Base-by-base conservation (phyloP, 805 yeast genomes). In the Starmerella vaccinii region DNA sequence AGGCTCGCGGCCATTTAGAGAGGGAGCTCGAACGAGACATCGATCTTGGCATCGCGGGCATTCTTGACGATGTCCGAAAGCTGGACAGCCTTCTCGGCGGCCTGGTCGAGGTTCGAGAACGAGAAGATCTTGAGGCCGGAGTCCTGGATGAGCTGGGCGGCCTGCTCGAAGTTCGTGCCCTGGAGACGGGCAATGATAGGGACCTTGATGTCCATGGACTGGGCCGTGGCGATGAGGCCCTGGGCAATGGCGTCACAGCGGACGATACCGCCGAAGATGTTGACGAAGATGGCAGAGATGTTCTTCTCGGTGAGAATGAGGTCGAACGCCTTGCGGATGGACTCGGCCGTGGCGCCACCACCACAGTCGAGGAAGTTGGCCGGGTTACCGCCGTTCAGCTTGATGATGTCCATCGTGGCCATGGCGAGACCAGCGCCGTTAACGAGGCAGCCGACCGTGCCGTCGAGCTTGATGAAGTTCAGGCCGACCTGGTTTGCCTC, bases 391-490 rank as follows among this genome's bases (percentile, higher is more conserved):
- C 97, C 97, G 75, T 88, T 85, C 64, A 92, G 80, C 75, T 92
- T 88, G 76, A 92, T 87, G 69, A 94, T 94, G 72, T 92, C 99
- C 97, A 92, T 89, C 59, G 99, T 92, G 63, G 99, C 99, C 99
- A 92, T 92, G 64, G 99, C 99, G 68, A 92, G 79, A 71, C 99
- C 99, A 53, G 99, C 99, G 76, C 99, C 99, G 72, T 92, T 92
- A 69, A 92, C 99, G 57, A 92, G 77, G 76, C 96, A 90, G 63
- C 98, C 99, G 66, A 92, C 90, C 77, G 88, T 86, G 72, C 99
- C 99, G 67, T 90, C 94, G 67, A 92, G 81, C 76, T 92, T 92
- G 75, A 92, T 94, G 71, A 90, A 92, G 76, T 92, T 92, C 65
- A 92, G 79, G 63, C 88, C 92, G 65, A 80, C 83, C 70, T 86